Conservation (phyloP, 2,329 filamentous ascomycete species). For the Ambrosiella xylebori region DNA sequence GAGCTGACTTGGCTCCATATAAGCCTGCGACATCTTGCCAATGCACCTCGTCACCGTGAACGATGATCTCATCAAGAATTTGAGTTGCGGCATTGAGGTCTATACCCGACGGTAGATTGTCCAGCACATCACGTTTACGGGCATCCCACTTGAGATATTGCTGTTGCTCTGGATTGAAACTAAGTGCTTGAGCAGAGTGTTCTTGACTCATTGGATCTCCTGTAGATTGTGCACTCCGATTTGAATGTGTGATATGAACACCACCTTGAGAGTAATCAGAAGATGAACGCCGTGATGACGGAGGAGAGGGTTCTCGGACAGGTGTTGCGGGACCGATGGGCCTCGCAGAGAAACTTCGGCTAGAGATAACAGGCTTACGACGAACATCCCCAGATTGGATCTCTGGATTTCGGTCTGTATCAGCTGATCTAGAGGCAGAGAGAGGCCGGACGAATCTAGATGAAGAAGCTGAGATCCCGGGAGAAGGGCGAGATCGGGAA, state of each 20-base stretch:
- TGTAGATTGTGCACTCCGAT: background rate
- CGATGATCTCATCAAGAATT: constrained; percentile 89
- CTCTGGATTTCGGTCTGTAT: constrained; percentile 5
- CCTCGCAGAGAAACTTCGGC: background rate
- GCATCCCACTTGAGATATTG: constrained; percentile 4
- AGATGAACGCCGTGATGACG: constrained; percentile 8
- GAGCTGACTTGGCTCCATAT: constrained; percentile 72
- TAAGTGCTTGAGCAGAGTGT: too few species aligned
- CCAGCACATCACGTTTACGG: constrained; percentile 39
- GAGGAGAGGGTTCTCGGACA: background rate
- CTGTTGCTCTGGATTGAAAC: background rate
- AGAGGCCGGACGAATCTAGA: constrained; percentile 9
- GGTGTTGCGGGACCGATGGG: background rate
- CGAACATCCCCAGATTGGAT: constrained; percentile 4
- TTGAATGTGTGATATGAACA: background rate
- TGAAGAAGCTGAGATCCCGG: constrained; percentile 6
- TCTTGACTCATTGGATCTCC: background rate
- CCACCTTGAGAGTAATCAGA: constrained; percentile 8
- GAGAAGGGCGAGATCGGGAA: background rate
- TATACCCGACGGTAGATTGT: constrained; percentile 63
- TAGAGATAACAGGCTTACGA: constrained; percentile 8
- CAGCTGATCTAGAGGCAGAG: background rate
- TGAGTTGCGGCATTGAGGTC: constrained; percentile 73
- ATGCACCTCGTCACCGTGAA: constrained; percentile 83
- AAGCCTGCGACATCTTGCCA: constrained; percentile 90